Evolutionary conservation across 2,329 filamentous ascomycete genomes (phyloP), one percentile per base, ranked within the genome.

Genomic region (Cephalotrichum gorgonifer): DNA sequence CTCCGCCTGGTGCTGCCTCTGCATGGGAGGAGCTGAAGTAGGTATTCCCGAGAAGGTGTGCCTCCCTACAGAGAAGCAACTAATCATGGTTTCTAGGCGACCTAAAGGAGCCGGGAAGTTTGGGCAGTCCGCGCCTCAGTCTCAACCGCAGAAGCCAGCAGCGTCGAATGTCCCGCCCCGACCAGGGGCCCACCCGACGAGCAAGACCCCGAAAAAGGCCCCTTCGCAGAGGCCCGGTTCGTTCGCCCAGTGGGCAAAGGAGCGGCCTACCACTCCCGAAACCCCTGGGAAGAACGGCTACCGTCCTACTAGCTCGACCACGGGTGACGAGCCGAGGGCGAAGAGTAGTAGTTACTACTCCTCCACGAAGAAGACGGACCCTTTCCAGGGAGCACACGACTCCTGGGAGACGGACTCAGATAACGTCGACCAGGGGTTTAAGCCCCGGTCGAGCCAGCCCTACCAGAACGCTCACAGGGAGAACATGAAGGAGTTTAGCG

Each of bases 401-500:
- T 28, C 27, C 6, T 48, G 38, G 14, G 39, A 48, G 14, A 28
- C 47, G 12, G 47, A 49, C 28, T 49, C 47, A 27, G 47, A 49
- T 25, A 31, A 43, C 15, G 15, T 49, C 28, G 47, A 49, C 15
- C 23, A 39, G 11, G 44, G 43, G 26, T 17, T 49, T n/a, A 49
- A 44, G 28, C 28, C 28, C 11, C 38, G 47, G 12, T 22, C 25
- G 23, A 49, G 47, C 8, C 39, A 43, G 26, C 47, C 47, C 11
- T 83, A 82, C 56, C 68, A 71, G 39, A 71, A 68, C 1, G 69
- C 74, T 28, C 70, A 75, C 12, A 77, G 79, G 30, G 79, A 83
- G 59, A 81, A 75, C 62, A 74, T 76, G 4, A 73, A 79, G 43
- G 71, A 76, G 0, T 79, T 78, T 62, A 59, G 6, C 57, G 66